These are phyloP conservation scores for Dendrobium catenatum DNA, from an alignment of 106 monocot genomes.

Conservation along the genomic window DNA sequence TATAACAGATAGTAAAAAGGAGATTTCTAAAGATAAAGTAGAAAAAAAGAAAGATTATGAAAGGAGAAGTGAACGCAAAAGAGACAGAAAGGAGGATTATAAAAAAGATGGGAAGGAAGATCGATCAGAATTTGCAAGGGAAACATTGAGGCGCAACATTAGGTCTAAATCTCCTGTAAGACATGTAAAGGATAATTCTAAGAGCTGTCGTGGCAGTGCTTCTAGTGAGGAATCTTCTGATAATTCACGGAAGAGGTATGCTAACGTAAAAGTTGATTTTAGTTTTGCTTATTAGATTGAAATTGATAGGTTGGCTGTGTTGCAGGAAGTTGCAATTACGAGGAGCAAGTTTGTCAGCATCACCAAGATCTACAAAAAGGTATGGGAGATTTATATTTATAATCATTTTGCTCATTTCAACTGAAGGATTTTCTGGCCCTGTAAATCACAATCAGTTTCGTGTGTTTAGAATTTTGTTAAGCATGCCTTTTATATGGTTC, in stretches of 20 bases:
- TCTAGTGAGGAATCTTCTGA: conserved; percentile 60
- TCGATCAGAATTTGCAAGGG: conserved; percentile 19
- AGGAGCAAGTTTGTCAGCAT: conserved; percentile 37
- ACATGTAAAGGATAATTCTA: conserved; percentile 34
- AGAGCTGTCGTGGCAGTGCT: conserved; percentile 24
- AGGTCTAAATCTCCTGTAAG: conserved; percentile 54
- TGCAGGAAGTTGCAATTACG: conserved; percentile 49
- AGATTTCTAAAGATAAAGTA: conserved; percentile 30
- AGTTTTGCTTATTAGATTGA: background rate
- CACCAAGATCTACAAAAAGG: conserved; percentile 61
- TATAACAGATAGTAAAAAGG: conserved; percentile 24
- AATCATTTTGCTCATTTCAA: background rate
- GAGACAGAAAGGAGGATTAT: conserved; percentile 13
- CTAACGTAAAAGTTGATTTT: background rate
- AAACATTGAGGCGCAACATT: conserved; percentile 24
- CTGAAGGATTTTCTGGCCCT: background rate
- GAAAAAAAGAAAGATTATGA: conserved; percentile 29
- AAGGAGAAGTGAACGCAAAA: conserved; percentile 22
- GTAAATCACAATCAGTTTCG: background rate
- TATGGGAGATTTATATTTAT: conserved; percentile 13
- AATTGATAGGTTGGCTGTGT: conserved; percentile 5
- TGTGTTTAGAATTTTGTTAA: background rate
- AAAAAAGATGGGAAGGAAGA: conserved; percentile 40
- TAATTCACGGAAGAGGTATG: conserved; percentile 44
- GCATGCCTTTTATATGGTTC: background rate